Conservation (phyloP, 2,329 filamentous ascomycete species). For the Alternaria consortialis region DNA sequence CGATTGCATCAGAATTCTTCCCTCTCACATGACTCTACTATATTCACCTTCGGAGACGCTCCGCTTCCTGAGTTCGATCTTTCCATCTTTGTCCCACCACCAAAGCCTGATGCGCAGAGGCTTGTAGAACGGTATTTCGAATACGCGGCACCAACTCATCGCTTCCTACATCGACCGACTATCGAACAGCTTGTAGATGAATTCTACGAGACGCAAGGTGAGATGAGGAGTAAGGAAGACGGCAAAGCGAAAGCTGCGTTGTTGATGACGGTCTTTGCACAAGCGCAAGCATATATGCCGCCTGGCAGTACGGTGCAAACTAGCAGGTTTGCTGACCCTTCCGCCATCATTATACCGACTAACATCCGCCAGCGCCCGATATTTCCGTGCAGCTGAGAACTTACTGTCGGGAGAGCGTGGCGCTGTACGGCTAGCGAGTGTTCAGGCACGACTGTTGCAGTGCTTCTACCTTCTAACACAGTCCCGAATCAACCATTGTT, state of each 20-base stretch:
- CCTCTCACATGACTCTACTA: slow-evolving; percentile 53
- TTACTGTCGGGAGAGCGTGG: slow-evolving; percentile 63
- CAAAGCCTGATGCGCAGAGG: slow-evolving; percentile 54
- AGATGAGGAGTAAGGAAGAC: slow-evolving; percentile 53
- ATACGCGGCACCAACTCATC: slow-evolving; percentile 67
- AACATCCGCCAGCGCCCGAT: slow-evolving; percentile 43
- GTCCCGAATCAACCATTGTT: slow-evolving; percentile 68
- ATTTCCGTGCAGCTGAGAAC: slow-evolving; percentile 56
- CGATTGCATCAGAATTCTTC: slow-evolving; percentile 55
- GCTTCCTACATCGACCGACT: slow-evolving; percentile 65
- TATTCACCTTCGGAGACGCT: slow-evolving; percentile 62
- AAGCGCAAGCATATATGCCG: slow-evolving; percentile 57
- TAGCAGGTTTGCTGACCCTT: slow-evolving; percentile 29
- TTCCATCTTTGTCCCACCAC: slow-evolving; percentile 55
- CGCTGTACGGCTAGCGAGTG: slow-evolving; percentile 63
- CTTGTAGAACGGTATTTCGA: slow-evolving; percentile 67
- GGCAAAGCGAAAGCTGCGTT: slow-evolving; percentile 57
- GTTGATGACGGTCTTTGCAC: slow-evolving; percentile 64
- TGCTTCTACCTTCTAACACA: slow-evolving; percentile 67
- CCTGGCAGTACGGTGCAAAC: slow-evolving; percentile 35
- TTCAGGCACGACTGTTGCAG: slow-evolving; percentile 66
- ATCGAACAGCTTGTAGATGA: slow-evolving; percentile 58
- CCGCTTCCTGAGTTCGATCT: slow-evolving; percentile 57
- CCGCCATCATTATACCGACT: neutral
- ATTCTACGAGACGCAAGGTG: slow-evolving; percentile 57